Conservation (phyloP, 2,329 filamentous ascomycete species). For the Microcera coccophila region DNA sequence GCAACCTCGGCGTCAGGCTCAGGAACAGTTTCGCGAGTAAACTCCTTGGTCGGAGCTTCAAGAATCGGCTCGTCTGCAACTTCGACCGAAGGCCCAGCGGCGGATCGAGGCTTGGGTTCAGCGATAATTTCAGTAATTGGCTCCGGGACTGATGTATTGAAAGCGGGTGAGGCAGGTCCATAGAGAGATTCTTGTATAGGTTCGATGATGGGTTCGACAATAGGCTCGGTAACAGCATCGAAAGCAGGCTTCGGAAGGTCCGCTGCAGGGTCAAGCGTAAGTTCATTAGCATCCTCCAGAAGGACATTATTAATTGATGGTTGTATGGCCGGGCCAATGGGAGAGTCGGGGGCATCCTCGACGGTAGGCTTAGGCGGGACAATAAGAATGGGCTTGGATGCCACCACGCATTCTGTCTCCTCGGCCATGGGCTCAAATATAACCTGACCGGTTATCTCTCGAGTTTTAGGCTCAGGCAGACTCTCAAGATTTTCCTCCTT, state of each 20-base stretch:
- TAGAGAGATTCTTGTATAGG: neutral
- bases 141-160: neutral
- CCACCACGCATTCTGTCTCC: too few species aligned
- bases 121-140: neutral
- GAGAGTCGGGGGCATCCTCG: slow-evolving; percentile 2
- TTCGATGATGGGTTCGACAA: slow-evolving; percentile 1
- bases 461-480: slow-evolving; percentile 1
- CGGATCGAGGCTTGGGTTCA: neutral
- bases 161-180: neutral
- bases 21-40: neutral
- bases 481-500: too few species aligned
- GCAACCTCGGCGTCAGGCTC: neutral
- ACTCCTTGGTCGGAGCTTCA: neutral
- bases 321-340: neutral
- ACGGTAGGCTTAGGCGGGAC: neutral
- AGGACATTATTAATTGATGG: neutral
- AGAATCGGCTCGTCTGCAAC: neutral
- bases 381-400: too few species aligned
- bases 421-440: neutral
- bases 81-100: neutral
- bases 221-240: slow-evolving; percentile 1
- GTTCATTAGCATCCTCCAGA: neutral
- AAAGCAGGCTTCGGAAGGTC: slow-evolving; percentile 1
- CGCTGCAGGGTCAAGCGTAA: neutral
- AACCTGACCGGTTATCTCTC: slow-evolving; percentile 1